These are phyloP conservation scores for Entomortierella parvispora DNA, from an alignment of 192 early-diverging fungal species.

Conservation along the genomic window DNA sequence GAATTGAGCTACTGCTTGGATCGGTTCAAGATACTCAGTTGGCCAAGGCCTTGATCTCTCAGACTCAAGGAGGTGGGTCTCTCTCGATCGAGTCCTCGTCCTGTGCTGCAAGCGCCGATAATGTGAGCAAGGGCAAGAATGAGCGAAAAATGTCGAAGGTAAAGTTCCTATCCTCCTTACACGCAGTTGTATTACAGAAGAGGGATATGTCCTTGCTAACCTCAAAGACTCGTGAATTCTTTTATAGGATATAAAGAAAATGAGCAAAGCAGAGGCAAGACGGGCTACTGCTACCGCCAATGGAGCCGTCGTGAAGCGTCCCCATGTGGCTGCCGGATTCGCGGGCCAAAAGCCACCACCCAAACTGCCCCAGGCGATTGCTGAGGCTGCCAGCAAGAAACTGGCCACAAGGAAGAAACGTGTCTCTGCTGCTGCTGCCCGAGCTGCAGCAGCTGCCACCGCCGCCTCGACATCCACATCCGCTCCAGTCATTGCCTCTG, in stretches of 20 bases:
- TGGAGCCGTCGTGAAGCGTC: conserved; percentile 21
- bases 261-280: conserved; percentile 8
- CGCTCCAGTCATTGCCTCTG: background rate
- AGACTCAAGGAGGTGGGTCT: background rate
- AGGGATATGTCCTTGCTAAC: too few species aligned
- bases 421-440: conserved; percentile 9
- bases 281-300: conserved; percentile 1
- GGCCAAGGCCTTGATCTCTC: conserved; percentile 19
- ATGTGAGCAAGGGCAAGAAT: background rate
- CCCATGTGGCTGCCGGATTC: conserved; percentile 47
- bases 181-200: too few species aligned
- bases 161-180: too few species aligned
- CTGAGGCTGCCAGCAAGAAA: conserved; percentile 45
- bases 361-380: conserved; percentile 47
- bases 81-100: background rate
- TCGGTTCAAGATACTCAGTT: conserved; percentile 19
- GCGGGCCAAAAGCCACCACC: conserved; percentile 50
- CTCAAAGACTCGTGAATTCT: too few species aligned
- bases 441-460: conserved; percentile 8
- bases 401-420: conserved; percentile 33
- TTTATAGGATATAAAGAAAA: conserved; percentile 23
- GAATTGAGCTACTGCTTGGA: conserved; percentile 29
- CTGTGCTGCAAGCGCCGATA: background rate
- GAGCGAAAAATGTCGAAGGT: conserved; percentile 25
- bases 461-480: background rate